Percentiles rank a stretch among this genome's conserved stretches.
phyloP scores from a whole-genome alignment of 1,284 basidiomycete genomes.

The Malassezia brasiliensis region DNA sequence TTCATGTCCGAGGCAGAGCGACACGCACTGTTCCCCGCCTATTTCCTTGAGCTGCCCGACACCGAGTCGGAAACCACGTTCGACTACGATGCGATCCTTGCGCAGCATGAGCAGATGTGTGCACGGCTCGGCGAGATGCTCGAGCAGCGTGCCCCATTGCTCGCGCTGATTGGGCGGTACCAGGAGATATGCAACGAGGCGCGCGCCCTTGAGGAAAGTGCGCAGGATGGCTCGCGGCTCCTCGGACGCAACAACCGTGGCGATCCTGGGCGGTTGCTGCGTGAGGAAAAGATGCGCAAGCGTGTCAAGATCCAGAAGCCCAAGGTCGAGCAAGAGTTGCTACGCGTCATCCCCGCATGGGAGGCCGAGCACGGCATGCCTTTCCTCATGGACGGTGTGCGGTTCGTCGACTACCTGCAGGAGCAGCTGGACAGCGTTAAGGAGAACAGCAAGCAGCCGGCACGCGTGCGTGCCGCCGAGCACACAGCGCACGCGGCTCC shows the following conservation, averaged over 20 bases:
- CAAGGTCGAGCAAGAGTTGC: conserved; percentile 68
- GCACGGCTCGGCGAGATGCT: conserved; percentile 68
- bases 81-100: conserved; percentile 54
- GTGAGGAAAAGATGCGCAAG: conserved; percentile 96
- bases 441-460: conserved; percentile 20
- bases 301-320: conserved; percentile 89
- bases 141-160: conserved; percentile 63
- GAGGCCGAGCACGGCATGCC: conserved; percentile 65
- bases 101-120: conserved; percentile 79
- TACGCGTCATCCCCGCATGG: conserved; percentile 72
- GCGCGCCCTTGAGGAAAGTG: conserved; percentile 64
- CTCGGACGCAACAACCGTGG: conserved; percentile 57
- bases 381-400: conserved; percentile 76
- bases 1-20: conserved; percentile 75
- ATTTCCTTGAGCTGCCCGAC: conserved; percentile 25
- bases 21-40: conserved; percentile 49
- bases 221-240: conserved; percentile 52
- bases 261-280: conserved; percentile 55
- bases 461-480: background rate
- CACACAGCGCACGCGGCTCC: background rate
- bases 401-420: conserved; percentile 65
- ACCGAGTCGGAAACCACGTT: conserved; percentile 11
- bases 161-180: conserved; percentile 74
- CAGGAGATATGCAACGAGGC: conserved; percentile 82
- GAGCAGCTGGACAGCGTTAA: conserved; percentile 32